Base-by-base conservation (phyloP, 306 rosid species). In the Glycine latifolia region DNA sequence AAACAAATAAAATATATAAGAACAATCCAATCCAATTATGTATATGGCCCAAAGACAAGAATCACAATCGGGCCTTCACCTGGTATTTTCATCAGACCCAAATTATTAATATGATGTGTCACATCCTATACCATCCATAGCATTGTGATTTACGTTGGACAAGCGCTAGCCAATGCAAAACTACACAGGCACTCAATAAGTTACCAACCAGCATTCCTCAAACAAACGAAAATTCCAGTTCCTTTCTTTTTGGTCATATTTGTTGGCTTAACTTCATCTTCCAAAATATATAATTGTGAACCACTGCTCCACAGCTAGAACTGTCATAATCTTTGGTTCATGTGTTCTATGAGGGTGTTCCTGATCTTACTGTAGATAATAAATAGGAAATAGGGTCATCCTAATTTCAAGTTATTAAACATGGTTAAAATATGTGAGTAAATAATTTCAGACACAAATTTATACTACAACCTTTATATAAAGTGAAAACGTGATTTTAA, bases 121-220 rank as follows among this genome's bases (percentile, higher is more conserved):
- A 26, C 71, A 31, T 47, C 31, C 35, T 13, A 47, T 61, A 5
- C 62, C 31, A 48, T 26, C 26, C 4, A 10, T 4, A 10, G 31
- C 31, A 26, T 26, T 44, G 5, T 67, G 53, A n/a, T 67, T 26
- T 67, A 2, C 1, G 13, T 13, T 62, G 17, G 20, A 41, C 8
- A 52, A 61, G 73, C 41, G 37, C 11, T 8, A 53, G n/a, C 50
- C 55, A 44, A 8, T 67, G 54, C 71, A 72, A 72, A 80, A 74
- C 31, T 46, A 47, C 71, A 58, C 68, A 70, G 37, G 47, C 37
- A 13, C 63, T 13, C 35, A 47, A 48, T 65, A 35, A 63, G 33
- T 63, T 12, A 59, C 16, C 47, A 63, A 31, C 8, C 16, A 63
- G 5, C 4, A 7, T 33, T 63, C 10, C 15, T 13, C 6, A 66